Evolutionary conservation across 352 stramenopile genomes (phyloP).

Genomic region (Pythium aphanidermatum): DNA sequence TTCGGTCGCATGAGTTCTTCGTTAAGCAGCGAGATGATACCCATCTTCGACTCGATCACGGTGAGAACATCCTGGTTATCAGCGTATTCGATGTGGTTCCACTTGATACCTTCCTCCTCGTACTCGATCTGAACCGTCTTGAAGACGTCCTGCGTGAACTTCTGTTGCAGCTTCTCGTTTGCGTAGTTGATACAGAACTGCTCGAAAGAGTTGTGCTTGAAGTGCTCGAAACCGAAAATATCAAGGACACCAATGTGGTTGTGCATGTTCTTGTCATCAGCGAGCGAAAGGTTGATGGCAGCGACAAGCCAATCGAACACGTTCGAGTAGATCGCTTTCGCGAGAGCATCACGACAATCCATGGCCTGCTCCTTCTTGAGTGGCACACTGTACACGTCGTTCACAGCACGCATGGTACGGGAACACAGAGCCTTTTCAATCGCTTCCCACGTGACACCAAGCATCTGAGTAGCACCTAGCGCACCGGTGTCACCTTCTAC

Average conservation of each 20-base stretch:
- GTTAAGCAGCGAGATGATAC: constrained; percentile 87
- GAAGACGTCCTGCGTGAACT: constrained; percentile 89
- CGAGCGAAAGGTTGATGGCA: constrained; percentile 89
- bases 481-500: constrained; percentile 33
- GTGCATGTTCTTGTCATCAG: constrained; percentile 69
- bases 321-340: constrained; percentile 92
- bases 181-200: constrained; percentile 84
- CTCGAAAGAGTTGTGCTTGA: constrained; percentile 92
- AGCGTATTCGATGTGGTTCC: constrained; percentile 89
- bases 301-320: constrained; percentile 92
- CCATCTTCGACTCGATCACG: constrained; percentile 84
- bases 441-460: constrained; percentile 86
- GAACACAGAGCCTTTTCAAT: constrained; percentile 92
- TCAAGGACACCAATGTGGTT: constrained; percentile 95
- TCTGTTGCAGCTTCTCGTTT: constrained; percentile 79
- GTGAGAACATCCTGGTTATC: constrained; percentile 88
- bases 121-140: constrained; percentile 95
- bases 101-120: constrained; percentile 91
- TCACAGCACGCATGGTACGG: constrained; percentile 77
- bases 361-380: constrained; percentile 57
- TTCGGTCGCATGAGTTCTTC: constrained; percentile 88
- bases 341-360: constrained; percentile 86
- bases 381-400: constrained; percentile 43
- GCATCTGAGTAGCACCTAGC: constrained; percentile 62
- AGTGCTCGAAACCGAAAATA: constrained; percentile 99